Evolutionary conservation across 169 alveolate species (phyloP), one percentile per base, ranked within the genome.

Genomic region (Perkinsus olseni): DNA sequence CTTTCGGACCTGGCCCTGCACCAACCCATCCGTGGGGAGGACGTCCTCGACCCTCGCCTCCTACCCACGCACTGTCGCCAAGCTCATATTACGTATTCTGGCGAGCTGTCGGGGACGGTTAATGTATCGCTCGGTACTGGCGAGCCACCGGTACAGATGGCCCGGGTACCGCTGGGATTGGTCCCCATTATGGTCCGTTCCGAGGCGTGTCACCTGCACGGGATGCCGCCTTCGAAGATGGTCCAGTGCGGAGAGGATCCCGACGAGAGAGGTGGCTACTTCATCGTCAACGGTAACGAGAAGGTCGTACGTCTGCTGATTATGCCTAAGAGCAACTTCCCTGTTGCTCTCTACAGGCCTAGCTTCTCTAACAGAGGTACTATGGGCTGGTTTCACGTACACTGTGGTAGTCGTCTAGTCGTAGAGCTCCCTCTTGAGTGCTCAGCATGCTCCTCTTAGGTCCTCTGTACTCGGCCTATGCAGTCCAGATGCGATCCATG

Each of bases 211-310:
- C 98, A 99, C 94, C 96, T 99, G 74, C 95, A 95, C 93, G 98
- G 98, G 24, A 93, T 98, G 95, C 96, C 97, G 74, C 97, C 98
- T 37, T 96, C 97, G 48, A 99, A 98, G 95, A 95, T 99, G 96
- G 97, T 97, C 39, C 94, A 97, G 91, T 97, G 97, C 93, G 99
- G 99, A 74, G 99, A 99, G 95, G 99, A 99, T 95, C 96, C 97
- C 92, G 98, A 98, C 94, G 99, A 99, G 95, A 98, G 98, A 74
- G 99, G 99, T 38, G 99, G 99, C 20, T 98, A 98, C 95, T 99
- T 99, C 95, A 98, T 99, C 74, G 96, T 99, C 91, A 99, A 99
- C 94, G 99, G 99, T 40, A 97, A 98, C 95, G 99, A 99, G 96
- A 97, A 98, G 94, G 96, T 99, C 51, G 96, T 99, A 11, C 97